These are phyloP conservation scores for Tolypocladium inflatum DNA, from an alignment of 2,329 filamentous ascomycete species.

Conservation along the genomic window DNA sequence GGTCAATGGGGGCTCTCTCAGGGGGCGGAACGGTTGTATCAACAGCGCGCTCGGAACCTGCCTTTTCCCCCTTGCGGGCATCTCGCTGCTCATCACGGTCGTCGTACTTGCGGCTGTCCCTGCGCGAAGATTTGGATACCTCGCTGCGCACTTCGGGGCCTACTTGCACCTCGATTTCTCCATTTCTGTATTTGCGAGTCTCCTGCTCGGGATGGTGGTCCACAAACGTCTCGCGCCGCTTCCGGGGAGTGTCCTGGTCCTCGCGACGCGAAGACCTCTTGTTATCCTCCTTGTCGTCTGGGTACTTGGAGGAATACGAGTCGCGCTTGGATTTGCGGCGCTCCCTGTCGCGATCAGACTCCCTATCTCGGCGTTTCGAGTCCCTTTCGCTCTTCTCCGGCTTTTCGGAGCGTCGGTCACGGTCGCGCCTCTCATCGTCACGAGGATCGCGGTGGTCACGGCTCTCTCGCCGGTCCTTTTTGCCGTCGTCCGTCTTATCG, in stretches of 20 bases:
- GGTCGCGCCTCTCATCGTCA: constrained; percentile 11
- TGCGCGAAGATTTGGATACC: constrained; percentile 11
- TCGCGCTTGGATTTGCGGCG: constrained; percentile 19
- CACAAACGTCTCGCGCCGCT: constrained; percentile 16
- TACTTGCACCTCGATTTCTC: constrained; percentile 17
- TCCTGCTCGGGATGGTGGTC: constrained; percentile 13
- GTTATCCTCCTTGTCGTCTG: constrained; percentile 17
- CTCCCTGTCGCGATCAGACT: constrained; percentile 14
- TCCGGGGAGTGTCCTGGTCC: constrained; percentile 19
- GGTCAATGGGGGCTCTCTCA: constrained; percentile 33
- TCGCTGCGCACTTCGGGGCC: constrained; percentile 18
- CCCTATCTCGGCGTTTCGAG: constrained; percentile 8
- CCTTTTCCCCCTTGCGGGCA: constrained; percentile 15
- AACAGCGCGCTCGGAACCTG: constrained; percentile 13
- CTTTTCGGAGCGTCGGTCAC: constrained; percentile 6
- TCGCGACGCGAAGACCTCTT: constrained; percentile 21
- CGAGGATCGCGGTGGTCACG: constrained; percentile 4
- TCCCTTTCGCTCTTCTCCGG: constrained; percentile 9
- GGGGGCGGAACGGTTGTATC: constrained; percentile 13
- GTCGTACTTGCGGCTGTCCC: constrained; percentile 13
- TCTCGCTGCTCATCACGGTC: constrained; percentile 17
- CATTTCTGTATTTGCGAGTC: constrained; percentile 12
- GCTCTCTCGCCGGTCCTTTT: constrained; percentile 3
- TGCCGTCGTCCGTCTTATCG: constrained; percentile 1
- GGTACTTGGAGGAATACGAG: constrained; percentile 16